Evolutionary conservation across 2,329 filamentous ascomycete genomes (phyloP).

Genomic region (Periglandula ipomoeae): DNA sequence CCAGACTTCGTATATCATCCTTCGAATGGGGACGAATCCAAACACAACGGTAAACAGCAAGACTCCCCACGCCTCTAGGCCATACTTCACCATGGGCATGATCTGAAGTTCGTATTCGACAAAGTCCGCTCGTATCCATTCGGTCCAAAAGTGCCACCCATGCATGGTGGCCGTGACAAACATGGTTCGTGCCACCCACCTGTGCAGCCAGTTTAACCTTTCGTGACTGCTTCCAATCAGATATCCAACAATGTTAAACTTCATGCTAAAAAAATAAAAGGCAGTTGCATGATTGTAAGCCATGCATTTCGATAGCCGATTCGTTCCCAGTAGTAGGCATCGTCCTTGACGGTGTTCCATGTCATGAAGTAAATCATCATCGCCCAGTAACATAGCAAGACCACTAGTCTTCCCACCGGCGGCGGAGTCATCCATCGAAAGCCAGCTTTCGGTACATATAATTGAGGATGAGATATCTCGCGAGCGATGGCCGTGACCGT

Average conservation of each 20-base stretch:
- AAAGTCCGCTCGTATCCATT: constrained; percentile 53
- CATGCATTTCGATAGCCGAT: constrained; percentile 60
- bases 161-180: constrained; percentile 60
- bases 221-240: constrained; percentile 58
- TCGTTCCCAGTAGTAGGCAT: constrained; percentile 52
- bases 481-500: constrained; percentile 48
- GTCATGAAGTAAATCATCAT: constrained; percentile 50
- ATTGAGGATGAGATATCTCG: constrained; percentile 47
- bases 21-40: constrained; percentile 53
- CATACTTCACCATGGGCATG: constrained; percentile 58
- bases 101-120: constrained; percentile 48
- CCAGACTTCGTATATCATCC: constrained; percentile 61
- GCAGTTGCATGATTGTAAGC: constrained; percentile 56
- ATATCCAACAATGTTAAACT: constrained; percentile 49
- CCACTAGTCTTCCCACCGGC: constrained; percentile 44
- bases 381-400: constrained; percentile 48
- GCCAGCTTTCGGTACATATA: constrained; percentile 35
- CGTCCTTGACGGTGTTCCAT: constrained; percentile 36
- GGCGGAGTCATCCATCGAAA: constrained; percentile 50
- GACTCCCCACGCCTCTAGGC: constrained; percentile 56
- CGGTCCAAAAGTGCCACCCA: constrained; percentile 58
- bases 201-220: constrained; percentile 63
- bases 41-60: constrained; percentile 57
- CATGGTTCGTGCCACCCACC: constrained; percentile 62
- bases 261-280: constrained; percentile 53